These are phyloP conservation scores for Quercus robur DNA, from an alignment of 306 rosid species.

Conservation along the genomic window DNA sequence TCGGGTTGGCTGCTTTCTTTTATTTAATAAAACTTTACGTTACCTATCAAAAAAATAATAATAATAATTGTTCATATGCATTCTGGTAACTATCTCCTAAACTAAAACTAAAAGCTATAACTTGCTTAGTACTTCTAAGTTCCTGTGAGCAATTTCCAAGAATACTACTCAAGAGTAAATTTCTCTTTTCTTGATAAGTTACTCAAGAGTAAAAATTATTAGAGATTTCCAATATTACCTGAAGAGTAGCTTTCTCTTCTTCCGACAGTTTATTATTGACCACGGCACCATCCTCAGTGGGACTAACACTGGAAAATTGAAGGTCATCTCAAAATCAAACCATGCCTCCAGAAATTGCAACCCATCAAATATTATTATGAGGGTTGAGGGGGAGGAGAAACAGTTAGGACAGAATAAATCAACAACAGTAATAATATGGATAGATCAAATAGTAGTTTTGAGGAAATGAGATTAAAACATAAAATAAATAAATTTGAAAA, in stretches of 20 bases:
- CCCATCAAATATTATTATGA: slow-evolving; percentile 12
- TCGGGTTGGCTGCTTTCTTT: too few relatives aligned
- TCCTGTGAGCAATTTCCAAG: neutral
- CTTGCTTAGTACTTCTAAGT: neutral
- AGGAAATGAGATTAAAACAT: neutral
- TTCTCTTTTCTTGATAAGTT: slow-evolving; percentile 60
- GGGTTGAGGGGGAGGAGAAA: neutral
- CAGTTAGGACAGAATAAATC: too few relatives aligned
- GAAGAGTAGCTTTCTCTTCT: slow-evolving; percentile 67
- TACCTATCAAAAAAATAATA: too few relatives aligned
- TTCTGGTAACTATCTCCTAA: neutral
- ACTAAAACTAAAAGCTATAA: neutral
- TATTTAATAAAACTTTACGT: too few relatives aligned
- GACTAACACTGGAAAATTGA: slow-evolving; percentile 51
- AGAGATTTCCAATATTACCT: slow-evolving; percentile 42
- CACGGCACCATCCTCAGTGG: slow-evolving; percentile 54
- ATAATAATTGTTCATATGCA: neutral
- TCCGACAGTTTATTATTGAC: slow-evolving; percentile 57
- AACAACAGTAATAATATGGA: neutral
- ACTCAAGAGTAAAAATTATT: neutral
- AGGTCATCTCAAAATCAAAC: slow-evolving; percentile 25
- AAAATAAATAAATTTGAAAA: neutral
- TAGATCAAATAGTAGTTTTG: neutral
- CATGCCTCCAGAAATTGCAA: slow-evolving; percentile 20
- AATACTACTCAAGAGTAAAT: slow-evolving; percentile 13